Evolutionary conservation across 2,329 filamentous ascomycete genomes (phyloP).

Genomic region (Leptosphaerulina australis): DNA sequence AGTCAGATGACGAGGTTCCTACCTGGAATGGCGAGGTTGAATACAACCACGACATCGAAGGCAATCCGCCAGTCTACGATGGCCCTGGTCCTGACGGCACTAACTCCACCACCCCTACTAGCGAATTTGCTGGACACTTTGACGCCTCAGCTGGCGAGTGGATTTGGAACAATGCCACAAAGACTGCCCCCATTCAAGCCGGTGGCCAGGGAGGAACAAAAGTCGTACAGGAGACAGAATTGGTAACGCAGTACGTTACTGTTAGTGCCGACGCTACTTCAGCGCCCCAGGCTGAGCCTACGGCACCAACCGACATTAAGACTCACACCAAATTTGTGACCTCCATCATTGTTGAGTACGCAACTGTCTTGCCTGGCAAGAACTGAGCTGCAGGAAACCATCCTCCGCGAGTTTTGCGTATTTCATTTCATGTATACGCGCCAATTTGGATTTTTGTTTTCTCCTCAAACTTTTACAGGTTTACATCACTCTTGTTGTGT

Average conservation of each 20-base stretch:
- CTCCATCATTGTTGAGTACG: constrained; percentile 25
- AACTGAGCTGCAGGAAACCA: not conserved
- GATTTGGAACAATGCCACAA: constrained; percentile 25
- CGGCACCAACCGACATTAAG: constrained; percentile 25
- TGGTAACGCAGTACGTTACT: constrained; percentile 18
- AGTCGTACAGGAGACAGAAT: constrained; percentile 5
- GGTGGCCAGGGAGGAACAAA: not conserved
- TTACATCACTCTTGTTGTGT: not conserved
- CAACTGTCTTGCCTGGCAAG: constrained; percentile 19
- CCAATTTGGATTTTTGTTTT: not conserved
- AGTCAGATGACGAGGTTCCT: constrained; percentile 35
- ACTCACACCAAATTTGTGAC: constrained; percentile 24
- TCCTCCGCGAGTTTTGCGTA: not conserved
- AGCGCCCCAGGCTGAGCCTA: constrained; percentile 48
- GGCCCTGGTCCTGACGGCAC: constrained; percentile 25
- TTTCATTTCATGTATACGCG: not conserved
- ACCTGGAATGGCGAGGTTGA: constrained; percentile 30
- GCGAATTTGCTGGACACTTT: constrained; percentile 18
- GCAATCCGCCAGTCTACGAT: constrained; percentile 33
- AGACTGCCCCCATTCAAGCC: not conserved
- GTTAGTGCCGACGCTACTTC: constrained; percentile 5
- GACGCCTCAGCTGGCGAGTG: constrained; percentile 20
- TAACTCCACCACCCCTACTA: constrained; percentile 21
- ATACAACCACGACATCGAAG: constrained; percentile 35
- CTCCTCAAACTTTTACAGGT: not conserved